Percentiles rank a stretch among this genome's conserved stretches.
Evolutionary conservation across 352 stramenopile genomes (phyloP).

Genomic region (Pythium sukuiense): DNA sequence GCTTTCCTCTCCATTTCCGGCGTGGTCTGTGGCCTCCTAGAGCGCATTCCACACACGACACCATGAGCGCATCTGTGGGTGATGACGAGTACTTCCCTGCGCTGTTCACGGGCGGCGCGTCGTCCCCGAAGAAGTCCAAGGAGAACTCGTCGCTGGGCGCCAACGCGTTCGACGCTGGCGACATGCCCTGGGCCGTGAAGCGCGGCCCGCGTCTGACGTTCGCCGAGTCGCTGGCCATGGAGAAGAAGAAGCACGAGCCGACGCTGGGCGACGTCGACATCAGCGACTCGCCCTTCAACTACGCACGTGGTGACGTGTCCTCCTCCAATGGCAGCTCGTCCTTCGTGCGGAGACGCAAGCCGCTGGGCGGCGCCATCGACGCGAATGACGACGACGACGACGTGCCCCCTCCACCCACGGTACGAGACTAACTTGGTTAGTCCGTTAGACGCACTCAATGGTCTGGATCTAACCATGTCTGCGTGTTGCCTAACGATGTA

Average conservation of each 20-base stretch:
- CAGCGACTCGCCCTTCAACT: slow-evolving; percentile 69
- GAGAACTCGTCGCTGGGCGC: slow-evolving; percentile 40
- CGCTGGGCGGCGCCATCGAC: slow-evolving; percentile 10
- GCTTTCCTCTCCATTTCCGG: background rate
- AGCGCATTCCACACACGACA: background rate
- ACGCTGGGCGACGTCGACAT: slow-evolving; percentile 38
- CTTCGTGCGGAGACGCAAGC: slow-evolving; percentile 50
- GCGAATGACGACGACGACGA: slow-evolving; percentile 49
- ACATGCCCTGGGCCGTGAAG: slow-evolving; percentile 30
- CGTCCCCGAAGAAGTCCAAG: slow-evolving; percentile 52
- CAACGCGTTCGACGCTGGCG: slow-evolving; percentile 23
- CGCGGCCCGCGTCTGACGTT: slow-evolving; percentile 56
- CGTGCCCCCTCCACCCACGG: slow-evolving; percentile 55
- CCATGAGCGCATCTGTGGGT: slow-evolving; percentile 25
- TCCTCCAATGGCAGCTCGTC: slow-evolving; percentile 8
- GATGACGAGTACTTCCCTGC: slow-evolving; percentile 81
- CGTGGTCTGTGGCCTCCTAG: background rate
- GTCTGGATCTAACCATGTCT: background rate
- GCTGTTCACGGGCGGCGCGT: slow-evolving; percentile 58
- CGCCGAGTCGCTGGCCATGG: slow-evolving; percentile 72
- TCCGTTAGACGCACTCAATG: background rate
- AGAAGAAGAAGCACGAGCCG: slow-evolving; percentile 36
- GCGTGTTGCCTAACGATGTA: slow-evolving; percentile 9
- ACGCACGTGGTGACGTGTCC: slow-evolving; percentile 17
- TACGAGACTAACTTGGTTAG: slow-evolving; percentile 16